Conservation (phyloP, 2,329 filamentous ascomycete genomes). For the Beauveria sp. region DNA sequence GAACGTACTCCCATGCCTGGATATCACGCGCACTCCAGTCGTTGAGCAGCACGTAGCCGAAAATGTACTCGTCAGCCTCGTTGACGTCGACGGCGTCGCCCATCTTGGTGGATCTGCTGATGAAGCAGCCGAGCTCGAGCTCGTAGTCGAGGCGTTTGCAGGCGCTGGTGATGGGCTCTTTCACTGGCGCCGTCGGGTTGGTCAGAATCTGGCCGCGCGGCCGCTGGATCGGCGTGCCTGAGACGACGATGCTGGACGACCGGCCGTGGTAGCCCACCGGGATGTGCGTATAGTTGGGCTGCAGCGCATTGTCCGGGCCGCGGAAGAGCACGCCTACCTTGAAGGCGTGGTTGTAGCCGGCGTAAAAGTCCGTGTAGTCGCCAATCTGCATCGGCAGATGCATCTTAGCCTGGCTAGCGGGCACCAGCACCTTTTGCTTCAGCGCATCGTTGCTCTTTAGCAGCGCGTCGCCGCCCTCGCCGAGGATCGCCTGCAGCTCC, state of each 20-base stretch:
- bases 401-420: constrained; percentile 43
- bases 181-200: constrained; percentile 40
- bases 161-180: constrained; percentile 50
- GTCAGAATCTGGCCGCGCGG: constrained; percentile 66
- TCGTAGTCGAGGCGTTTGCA: constrained; percentile 64
- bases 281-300: constrained; percentile 74
- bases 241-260: constrained; percentile 66
- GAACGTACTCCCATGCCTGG: constrained; percentile 53
- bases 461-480: constrained; percentile 39
- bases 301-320: constrained; percentile 63
- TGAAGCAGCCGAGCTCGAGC: constrained; percentile 69
- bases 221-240: constrained; percentile 62
- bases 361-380: constrained; percentile 83
- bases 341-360: constrained; percentile 70
- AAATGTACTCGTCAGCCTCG: constrained; percentile 63
- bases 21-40: constrained; percentile 59
- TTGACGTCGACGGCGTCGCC: constrained; percentile 59
- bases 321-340: constrained; percentile 64
- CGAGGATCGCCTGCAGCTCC: constrained; percentile 56
- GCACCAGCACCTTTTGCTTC: constrained; percentile 21
- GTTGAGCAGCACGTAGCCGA: constrained; percentile 60
- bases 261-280: constrained; percentile 78
- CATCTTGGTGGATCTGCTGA: constrained; percentile 57
- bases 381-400: constrained; percentile 71
- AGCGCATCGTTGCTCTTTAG: constrained; percentile 30